Evolutionary conservation across 2,329 filamentous ascomycete species (phyloP), one percentile per base, ranked within the genome.

Genomic region (Pestalotiopsis sp.): DNA sequence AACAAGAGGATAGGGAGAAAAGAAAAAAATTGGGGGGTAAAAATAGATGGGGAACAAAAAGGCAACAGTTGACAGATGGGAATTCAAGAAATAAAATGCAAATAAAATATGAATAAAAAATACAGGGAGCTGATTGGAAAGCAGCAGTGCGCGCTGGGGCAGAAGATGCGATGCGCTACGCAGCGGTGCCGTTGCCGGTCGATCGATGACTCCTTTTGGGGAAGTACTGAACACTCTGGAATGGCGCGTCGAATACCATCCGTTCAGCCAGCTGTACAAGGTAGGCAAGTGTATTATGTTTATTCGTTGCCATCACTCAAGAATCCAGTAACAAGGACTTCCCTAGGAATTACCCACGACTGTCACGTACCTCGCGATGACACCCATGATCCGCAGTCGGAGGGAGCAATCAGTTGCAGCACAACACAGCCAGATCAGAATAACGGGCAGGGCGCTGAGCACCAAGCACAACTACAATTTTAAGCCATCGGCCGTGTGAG

Each of bases 141-240:
- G 45, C 39, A 23, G 41, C 17, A 41, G 17, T 36, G 23, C 25
- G 41, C 14, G 41, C 14, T 58, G 65, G 36, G 27, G 31, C 17
- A 38, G 59, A 31, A 68, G 61, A 66, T 62, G 41, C 68, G 25
- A 57, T 58, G 63, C 68, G 68, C 65, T n/a, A n/a, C 45, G 45
- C 45, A n/a, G 45, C 45, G 45, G 45, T 52, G 45, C 45, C 45
- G 45, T 6, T 52, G 52, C 58, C 25, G 67, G 67, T 57, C 39
- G 67, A 70, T 70, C 69, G 67, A 70, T 70, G 69, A 70, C 69
- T 70, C 69, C 68, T 70, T 70, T 62, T 38, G 65, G 65, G 20
- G 45, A 52, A n/a, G 61, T 63, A 63, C 66, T 62, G 66, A 27
- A 58, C 66, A 67, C 27, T n/a, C 20, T 62, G 59, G 41, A 62